A percentile compares a stretch with the other conserved stretches of the same genome.
Conservation (phyloP, 306 rosid species). For the Cicer pinnatifidum region DNA sequence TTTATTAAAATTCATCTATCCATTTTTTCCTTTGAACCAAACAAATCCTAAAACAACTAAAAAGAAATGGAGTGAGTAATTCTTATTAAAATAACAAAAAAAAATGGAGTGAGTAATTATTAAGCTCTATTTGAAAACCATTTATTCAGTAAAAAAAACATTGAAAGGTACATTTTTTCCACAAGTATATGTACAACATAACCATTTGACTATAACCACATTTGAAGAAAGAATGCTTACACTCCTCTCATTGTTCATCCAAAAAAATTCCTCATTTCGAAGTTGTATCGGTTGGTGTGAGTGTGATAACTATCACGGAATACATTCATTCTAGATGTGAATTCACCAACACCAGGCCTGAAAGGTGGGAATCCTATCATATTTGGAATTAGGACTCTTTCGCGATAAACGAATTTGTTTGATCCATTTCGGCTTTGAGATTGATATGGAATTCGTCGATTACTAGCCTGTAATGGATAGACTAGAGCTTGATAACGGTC, state of each 20-base stretch:
- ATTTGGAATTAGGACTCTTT: conserved; percentile 40
- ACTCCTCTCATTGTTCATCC: conserved; percentile 3
- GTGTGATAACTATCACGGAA: conserved; percentile 24
- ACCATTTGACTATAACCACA: background rate
- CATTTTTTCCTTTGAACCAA: too few species aligned
- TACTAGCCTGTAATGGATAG: conserved; percentile 38
- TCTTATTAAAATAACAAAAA: too few species aligned
- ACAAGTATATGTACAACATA: background rate
- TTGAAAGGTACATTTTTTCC: conserved; percentile 1
- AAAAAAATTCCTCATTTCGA: conserved; percentile 28
- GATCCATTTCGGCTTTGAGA: conserved; percentile 47
- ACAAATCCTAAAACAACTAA: too few species aligned
- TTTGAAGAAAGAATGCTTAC: background rate
- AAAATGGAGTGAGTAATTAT: background rate
- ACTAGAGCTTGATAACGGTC: conserved; percentile 45
- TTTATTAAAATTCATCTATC: too few species aligned
- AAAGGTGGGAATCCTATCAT: conserved; percentile 46
- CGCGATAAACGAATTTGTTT: conserved; percentile 32
- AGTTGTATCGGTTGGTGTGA: conserved; percentile 44
- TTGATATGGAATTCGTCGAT: conserved; percentile 37
- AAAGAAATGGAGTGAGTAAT: too few species aligned
- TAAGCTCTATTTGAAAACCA: background rate
- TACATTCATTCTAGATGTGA: conserved; percentile 39
- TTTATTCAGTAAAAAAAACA: background rate
- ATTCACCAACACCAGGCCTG: conserved; percentile 37